Evolutionary conservation across 441 rosid genomes (phyloP), one percentile per base, ranked within the genome.

Genomic region (Gossypium davidsonii): DNA sequence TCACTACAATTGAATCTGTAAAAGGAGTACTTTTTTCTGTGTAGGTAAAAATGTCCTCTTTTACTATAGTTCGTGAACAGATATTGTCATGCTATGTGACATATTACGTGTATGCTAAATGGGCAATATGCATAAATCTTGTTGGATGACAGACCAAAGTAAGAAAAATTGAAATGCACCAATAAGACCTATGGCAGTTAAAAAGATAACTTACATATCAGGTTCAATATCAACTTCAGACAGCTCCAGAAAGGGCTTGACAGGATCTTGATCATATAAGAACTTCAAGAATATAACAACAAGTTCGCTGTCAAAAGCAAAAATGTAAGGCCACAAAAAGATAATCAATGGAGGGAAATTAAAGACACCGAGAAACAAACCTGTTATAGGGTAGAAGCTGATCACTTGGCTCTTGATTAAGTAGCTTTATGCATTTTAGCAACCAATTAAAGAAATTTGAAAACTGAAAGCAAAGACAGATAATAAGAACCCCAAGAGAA

Each of bases 371-470:
- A 73, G 49, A 69, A 58, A 77, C 88, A 78, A 77, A 92, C 97
- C 97, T 87, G 80, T 91, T 89, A 82, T 83, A 89, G 26, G 85
- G 85, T 28, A 79, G 82, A 84, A 85, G 90, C 85, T 89, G 97
- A 83, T 94, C 98, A 61, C 87, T 89, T 76, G 97, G 93, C 81
- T 92, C 96, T 85, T 88, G 91, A 95, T 89, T 92, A 53, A 92
- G 89, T 74, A 85, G 83, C 83, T 94, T 94, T 84, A 94, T 88
- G 80, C 95, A 90, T 80, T 88, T 92, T 78, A 90, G 88, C 67
- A 94, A 91, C 97, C 98, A 94, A 80, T 82, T 90, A 81, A 92
- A 94, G 87, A 94, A 94, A 81, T 92, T 94, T 75, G 95, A 86
- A 78, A 89, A 94, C 97, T 94, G 91, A 79, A 76, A 79, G 53